Base-by-base conservation (phyloP, 2,329 filamentous ascomycete genomes). In the Tetracladium maxilliforme region DNA sequence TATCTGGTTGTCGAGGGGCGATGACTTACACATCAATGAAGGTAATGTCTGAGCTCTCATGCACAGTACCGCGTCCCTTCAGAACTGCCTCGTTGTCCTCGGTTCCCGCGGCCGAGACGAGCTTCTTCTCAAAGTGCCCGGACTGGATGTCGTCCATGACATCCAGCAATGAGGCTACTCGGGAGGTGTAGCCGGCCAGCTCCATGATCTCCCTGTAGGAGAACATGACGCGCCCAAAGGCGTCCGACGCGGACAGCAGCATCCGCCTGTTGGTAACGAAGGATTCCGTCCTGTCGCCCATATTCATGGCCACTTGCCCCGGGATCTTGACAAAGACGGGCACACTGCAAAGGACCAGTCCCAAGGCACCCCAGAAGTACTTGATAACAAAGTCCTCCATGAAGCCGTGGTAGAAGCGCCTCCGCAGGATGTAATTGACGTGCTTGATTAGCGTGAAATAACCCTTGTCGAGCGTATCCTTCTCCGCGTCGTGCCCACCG, bases 321-420 rank as follows among this genome's bases (percentile, higher is more conserved):
- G 86, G 84, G 11, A 94, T 66, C 50, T 87, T 87, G 61, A 98
- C 80, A 49, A 98, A 98, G 3, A 95, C 87, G 0, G 90, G 90
- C 1, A 93, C 74, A 49, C 83, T 92, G 59, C 90, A 98, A 7
- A 98, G 71, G 34, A 93, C 52, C 35, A 98, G 64, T 2, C 90
- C 90, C 21, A 98, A 52, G 3, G 90, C 87, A 20, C 90, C 90
- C 90, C 90, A 98, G 53, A 95, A 90, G 48, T 98, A 98, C 52
- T 98, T 98, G 52, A 98, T 93, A 30, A 95, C 83, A 51, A 94
- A 98, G 49, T 98, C 90, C 48, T 98, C 90, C 87, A 95, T 94
- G 42, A 98, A 77, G n/a, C 86, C 87, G 48, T 98, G 87, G 49
- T 95, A 95, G 48, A 98, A 80, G 24, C 90, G 71, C 33, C 82